Evolutionary conservation across 768 basidiomycete species (phyloP), one percentile per base, ranked within the genome.

Genomic region (Termitomyces sp.): DNA sequence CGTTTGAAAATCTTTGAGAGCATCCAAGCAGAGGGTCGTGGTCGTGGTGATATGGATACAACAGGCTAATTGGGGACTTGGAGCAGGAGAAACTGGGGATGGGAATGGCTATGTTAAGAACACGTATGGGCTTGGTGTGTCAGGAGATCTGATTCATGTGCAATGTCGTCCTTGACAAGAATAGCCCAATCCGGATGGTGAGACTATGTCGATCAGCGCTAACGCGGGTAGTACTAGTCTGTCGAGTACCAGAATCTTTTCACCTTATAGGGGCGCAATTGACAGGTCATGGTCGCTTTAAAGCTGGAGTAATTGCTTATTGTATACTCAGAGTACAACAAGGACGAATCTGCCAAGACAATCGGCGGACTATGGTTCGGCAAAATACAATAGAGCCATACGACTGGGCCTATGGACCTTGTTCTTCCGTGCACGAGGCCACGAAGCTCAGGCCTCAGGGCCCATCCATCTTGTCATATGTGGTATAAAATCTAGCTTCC

Each of bases 1-100:
- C 62, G 64, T 23, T 61, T 61, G n/a, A 67, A 51, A 52, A 75
- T 67, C 39, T 68, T 67, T 37, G 68, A 63, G 52, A 75, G 59
- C 72, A 74, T 72, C 11, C 3, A 9, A 7, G 25, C 16, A 12
- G 11, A 40, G 61, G 58, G 41, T 28, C 37, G 27, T 39, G 23
- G 35, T 50, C 53, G 58, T 55, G 6, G 40, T 44, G 35, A 28
- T 12, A 5, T 25, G 34, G 44, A 35, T 44, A 35, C 35, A 34
- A 30, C 35, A n/a, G 45, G 40, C 14, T 28, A 45, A 54, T 25
- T 32, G 32, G 39, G 16, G 10, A 9, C 40, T n/a, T 42, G 45
- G 5, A 50, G 42, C 30, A 48, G 25, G 32, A 55, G 40, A 54
- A 43, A 28, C 44, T 47, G 51, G 39, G 11, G 28, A 25, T 53